Base-by-base conservation (phyloP, 208 protist genomes). In the Endotrypanum monterogeii region DNA sequence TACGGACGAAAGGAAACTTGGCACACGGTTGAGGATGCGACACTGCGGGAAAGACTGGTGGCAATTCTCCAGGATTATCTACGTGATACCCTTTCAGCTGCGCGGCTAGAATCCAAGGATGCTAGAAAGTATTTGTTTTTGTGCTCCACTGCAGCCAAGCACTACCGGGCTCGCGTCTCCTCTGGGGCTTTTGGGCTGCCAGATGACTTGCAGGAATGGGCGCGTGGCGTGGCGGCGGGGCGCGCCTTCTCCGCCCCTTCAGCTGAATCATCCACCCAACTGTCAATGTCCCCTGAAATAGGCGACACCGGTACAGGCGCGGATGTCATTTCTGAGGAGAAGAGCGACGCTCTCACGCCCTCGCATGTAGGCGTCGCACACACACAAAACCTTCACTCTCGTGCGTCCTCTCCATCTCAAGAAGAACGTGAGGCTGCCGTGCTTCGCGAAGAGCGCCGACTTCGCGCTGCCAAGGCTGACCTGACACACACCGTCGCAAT, bases 1-100 rank as follows among this genome's bases (percentile, higher is more conserved):
- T 94, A 96, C 78, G 93, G 93, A 20, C 79, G 93, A 23, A 97
- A 95, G 65, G 90, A 97, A 46, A 90, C 78, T 46, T 97, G 93
- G 91, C 79, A 86, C 70, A 67, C 65, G 11, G 81, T 91, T 6
- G 71, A 87, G 54, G 88, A 95, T 57, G 76, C 81, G 30, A 81
- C 80, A 57, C 60, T 96, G 71, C 80, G 89, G 1, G 90, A 94
- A 67, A 93, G 92, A 68, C 82, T 95, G 28, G 85, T 90, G 25
- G 78, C 89, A 12, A 84, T 94, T 55, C 73, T 97, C 63, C 87
- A 92, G 63, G 89, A 95, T 69, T 95, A 93, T 83, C 72, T 95
- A 32, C 79, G 86, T 35, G 93, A 97, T 69, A 90, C 85, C 35
- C 81, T 91, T 60, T 77, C 84, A 0, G 89, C 87, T 11, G 79